These are phyloP conservation scores for Asterella californica DNA, from an alignment of 225 moss, liverwort and hornwort species.

Conservation along the genomic window DNA sequence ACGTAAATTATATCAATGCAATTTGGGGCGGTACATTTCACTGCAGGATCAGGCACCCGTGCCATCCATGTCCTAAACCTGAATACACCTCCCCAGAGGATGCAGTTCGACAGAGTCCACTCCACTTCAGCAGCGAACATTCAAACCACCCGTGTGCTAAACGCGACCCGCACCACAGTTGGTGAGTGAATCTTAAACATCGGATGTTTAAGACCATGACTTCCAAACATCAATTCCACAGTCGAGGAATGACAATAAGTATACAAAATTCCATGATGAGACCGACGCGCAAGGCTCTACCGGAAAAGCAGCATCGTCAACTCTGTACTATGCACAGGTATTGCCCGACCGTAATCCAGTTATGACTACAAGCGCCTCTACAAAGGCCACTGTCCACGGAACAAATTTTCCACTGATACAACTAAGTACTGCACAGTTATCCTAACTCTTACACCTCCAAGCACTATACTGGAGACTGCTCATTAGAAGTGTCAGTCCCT, in stretches of 20 bases:
- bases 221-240: neutral
- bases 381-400: conserved; percentile 15
- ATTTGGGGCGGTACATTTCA: neutral
- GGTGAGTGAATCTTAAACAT: neutral
- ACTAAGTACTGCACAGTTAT: conserved; percentile 22
- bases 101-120: neutral
- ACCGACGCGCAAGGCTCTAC: conserved; percentile 3
- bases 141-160: neutral
- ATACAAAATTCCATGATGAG: neutral
- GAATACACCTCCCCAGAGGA: neutral
- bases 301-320: conserved; percentile 1
- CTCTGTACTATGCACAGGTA: neutral
- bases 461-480: conserved; percentile 22
- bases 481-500: conserved; percentile 21
- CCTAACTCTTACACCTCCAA: conserved; percentile 29
- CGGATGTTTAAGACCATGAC: neutral
- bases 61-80: neutral
- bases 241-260: neutral
- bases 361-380: conserved; percentile 6
- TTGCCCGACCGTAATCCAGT: neutral
- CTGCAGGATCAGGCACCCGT: neutral
- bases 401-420: conserved; percentile 23
- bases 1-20: too few relatives aligned
- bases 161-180: neutral
- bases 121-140: neutral